These are phyloP conservation scores for Mucor mucedo DNA, from an alignment of 371 early-diverging fungal genomes.

Conservation along the genomic window DNA sequence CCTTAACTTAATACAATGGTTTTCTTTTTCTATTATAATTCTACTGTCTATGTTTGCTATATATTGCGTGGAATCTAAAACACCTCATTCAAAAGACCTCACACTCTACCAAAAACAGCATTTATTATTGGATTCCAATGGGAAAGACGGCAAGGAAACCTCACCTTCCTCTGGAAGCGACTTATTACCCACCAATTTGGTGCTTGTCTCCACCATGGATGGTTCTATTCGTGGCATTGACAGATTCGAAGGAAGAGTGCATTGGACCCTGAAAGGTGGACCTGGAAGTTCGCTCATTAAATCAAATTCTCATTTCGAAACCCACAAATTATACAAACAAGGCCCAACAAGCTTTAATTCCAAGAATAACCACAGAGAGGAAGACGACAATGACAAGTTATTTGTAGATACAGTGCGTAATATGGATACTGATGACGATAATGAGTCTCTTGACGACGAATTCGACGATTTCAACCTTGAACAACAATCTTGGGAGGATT, in stretches of 20 bases:
- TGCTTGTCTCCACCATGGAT: conserved; percentile 47
- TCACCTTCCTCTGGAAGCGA: neutral
- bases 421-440: conserved; percentile 7
- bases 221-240: conserved; percentile 54
- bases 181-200: conserved; percentile 35
- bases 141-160: conserved; percentile 7
- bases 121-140: conserved; percentile 1
- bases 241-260: conserved; percentile 36
- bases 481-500: conserved; percentile 15
- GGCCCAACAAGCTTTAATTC: neutral
- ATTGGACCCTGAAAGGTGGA: conserved; percentile 51
- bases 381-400: conserved; percentile 12
- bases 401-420: conserved; percentile 16
- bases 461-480: conserved; percentile 15
- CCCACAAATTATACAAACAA: conserved; percentile 19
- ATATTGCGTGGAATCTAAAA: conserved; percentile 26
- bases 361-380: neutral
- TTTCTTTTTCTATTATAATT: conserved; percentile 24
- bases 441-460: conserved; percentile 12
- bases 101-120: conserved; percentile 20
- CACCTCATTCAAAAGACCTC: conserved; percentile 20
- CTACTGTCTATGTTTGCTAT: conserved; percentile 28
- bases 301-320: conserved; percentile 29
- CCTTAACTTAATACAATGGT: conserved; percentile 24
- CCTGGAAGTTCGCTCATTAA: conserved; percentile 40